These are phyloP conservation scores for Myxozyma monticola DNA, from an alignment of 805 yeast species.

Conservation along the genomic window DNA sequence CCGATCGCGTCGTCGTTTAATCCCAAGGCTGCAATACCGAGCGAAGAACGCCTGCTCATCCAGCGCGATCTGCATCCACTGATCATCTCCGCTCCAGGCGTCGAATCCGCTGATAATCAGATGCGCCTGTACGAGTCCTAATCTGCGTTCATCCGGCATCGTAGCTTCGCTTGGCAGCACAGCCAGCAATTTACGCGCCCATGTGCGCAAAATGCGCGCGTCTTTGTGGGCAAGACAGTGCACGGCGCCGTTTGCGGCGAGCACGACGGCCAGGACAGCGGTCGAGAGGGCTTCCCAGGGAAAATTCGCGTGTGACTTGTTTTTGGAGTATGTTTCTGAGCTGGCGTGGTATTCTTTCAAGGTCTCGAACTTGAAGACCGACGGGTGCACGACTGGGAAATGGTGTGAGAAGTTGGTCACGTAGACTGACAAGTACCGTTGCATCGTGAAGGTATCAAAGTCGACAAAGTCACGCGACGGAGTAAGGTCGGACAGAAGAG, in stretches of 20 bases:
- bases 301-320: neutral
- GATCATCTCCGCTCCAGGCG: conserved; percentile 21
- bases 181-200: conserved; percentile 11
- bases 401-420: conserved; percentile 10
- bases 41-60: conserved; percentile 21
- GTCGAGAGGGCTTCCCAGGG: conserved; percentile 18
- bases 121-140: conserved; percentile 11
- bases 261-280: conserved; percentile 5
- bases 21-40: conserved; percentile 8
- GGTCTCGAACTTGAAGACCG: conserved; percentile 8
- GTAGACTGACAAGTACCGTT: conserved; percentile 9
- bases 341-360: conserved; percentile 1
- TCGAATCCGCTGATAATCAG: conserved; percentile 13
- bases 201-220: conserved; percentile 11
- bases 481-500: conserved; percentile 4
- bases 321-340: neutral
- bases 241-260: conserved; percentile 15
- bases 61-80: conserved; percentile 11
- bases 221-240: conserved; percentile 10
- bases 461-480: conserved; percentile 3
- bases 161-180: conserved; percentile 11
- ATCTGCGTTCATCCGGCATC: conserved; percentile 14
- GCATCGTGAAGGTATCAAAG: conserved; percentile 15
- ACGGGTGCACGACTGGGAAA: conserved; percentile 14
- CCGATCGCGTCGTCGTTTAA: conserved; percentile 9